A percentile compares a stretch with the other conserved stretches of the same genome.
phyloP scores from a whole-genome alignment of 2,329 filamentous ascomycete genomes.

The Bipolaris cookei region DNA sequence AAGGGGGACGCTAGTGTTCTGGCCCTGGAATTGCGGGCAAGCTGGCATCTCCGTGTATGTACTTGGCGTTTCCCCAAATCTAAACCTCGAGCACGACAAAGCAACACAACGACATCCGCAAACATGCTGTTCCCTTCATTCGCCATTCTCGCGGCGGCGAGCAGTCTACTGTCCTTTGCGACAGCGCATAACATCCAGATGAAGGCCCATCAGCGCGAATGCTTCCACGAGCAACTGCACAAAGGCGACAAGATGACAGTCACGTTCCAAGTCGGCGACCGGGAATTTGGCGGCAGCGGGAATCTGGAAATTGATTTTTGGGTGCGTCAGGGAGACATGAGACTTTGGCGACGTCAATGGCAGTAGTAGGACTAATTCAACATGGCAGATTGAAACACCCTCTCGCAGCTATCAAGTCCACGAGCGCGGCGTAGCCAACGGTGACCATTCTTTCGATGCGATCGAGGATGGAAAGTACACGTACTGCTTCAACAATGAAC shows the following conservation, averaged over 20 bases:
- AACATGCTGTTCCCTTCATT: constrained; percentile 48
- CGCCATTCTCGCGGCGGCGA: constrained; percentile 53
- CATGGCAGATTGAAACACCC: constrained; percentile 76
- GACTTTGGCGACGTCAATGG: not conserved
- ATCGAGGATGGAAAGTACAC: constrained; percentile 83
- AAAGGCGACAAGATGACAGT: constrained; percentile 98
- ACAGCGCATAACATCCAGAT: constrained; percentile 95
- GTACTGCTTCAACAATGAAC: constrained; percentile 99
- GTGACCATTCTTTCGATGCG: constrained; percentile 91
- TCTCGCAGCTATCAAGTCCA: constrained; percentile 75
- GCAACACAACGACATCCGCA: constrained; percentile 20
- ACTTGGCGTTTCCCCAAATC: constrained; percentile 18
- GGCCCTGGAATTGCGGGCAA: constrained; percentile 36
- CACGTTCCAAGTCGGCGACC: constrained; percentile 95
- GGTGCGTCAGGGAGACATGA: constrained; percentile 61
- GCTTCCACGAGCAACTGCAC: constrained; percentile 94
- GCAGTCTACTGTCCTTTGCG: constrained; percentile 67
- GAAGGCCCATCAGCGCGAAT: constrained; percentile 90
- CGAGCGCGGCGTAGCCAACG: constrained; percentile 81
- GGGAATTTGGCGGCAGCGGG: constrained; percentile 91
- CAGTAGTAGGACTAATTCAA: constrained; percentile 13
- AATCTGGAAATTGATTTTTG: constrained; percentile 98
- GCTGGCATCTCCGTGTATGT: constrained; percentile 41
- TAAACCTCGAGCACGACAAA: constrained; percentile 16
- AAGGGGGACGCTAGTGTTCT: constrained; percentile 4